Conservation (phyloP, 257 asterid species). For the Rauvolfia tetraphylla region DNA sequence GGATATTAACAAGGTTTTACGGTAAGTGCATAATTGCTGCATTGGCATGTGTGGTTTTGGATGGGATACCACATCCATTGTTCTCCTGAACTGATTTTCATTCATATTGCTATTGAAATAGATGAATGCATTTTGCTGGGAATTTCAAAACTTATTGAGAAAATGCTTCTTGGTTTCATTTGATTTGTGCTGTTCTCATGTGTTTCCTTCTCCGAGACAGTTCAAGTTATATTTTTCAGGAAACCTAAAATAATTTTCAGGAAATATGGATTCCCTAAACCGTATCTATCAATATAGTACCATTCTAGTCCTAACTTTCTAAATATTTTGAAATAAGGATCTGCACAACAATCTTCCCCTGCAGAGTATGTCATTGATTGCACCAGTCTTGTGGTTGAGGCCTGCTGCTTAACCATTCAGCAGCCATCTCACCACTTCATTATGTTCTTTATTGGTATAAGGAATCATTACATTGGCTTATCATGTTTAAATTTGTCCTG, state of each 20-base stretch:
- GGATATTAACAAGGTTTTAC: slow-evolving; percentile 94
- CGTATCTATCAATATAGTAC: background rate
- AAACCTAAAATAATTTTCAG: background rate
- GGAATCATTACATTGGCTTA: background rate
- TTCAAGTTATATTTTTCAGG: background rate
- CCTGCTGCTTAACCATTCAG: background rate
- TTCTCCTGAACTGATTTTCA: background rate
- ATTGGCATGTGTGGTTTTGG: slow-evolving; percentile 4
- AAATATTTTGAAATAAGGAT: background rate
- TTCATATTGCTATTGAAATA: background rate
- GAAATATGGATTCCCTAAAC: background rate
- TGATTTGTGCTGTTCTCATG: background rate
- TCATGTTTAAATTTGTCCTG: background rate
- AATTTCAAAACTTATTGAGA: background rate
- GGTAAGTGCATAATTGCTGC: slow-evolving; percentile 42
- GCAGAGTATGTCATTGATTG: background rate
- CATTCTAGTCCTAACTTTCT: too few species aligned
- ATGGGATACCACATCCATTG: background rate
- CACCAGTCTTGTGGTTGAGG: background rate
- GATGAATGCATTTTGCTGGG: slow-evolving; percentile 1
- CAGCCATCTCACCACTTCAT: background rate
- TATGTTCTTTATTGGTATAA: background rate
- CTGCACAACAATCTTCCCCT: background rate
- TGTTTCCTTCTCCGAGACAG: background rate
- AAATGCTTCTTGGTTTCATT: background rate